These are phyloP conservation scores for Hydnum rufescens DNA, from an alignment of 768 basidiomycete genomes.

Conservation along the genomic window DNA sequence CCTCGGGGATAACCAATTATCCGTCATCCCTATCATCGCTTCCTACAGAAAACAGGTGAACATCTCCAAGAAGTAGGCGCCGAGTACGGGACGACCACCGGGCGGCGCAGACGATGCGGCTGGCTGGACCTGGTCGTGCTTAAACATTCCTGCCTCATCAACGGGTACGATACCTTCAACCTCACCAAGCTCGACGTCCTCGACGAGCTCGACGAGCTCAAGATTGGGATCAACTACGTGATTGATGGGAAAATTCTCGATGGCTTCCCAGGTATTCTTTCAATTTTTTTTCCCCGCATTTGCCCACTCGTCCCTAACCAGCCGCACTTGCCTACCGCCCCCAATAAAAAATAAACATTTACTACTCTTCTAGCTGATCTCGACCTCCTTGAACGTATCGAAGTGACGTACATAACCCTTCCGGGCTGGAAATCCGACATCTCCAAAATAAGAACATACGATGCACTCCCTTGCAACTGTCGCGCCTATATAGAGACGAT, in stretches of 20 bases:
- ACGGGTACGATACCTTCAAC: constrained; percentile 86
- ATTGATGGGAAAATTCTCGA: constrained; percentile 56
- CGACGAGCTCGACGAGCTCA: constrained; percentile 68
- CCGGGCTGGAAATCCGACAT: constrained; percentile 85
- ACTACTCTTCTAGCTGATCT: constrained; percentile 52
- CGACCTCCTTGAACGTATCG: constrained; percentile 52
- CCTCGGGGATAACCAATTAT: too few relatives aligned
- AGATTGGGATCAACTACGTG: constrained; percentile 65
- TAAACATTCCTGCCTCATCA: constrained; percentile 80
- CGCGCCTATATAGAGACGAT: constrained; percentile 75
- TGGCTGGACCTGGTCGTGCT: constrained; percentile 96
- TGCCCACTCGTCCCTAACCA: neutral
- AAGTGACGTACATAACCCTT: constrained; percentile 74
- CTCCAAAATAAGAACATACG: constrained; percentile 37
- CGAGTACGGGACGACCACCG: constrained; percentile 87
- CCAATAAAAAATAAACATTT: too few relatives aligned
- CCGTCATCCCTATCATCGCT: neutral
- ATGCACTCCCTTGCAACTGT: constrained; percentile 66
- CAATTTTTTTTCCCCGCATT: neutral
- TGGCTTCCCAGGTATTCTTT: constrained; percentile 60
- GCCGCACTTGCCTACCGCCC: neutral
- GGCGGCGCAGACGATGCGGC: constrained; percentile 79
- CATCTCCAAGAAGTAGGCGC: constrained; percentile 86
- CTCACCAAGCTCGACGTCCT: constrained; percentile 93
- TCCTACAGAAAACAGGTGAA: constrained; percentile 46